phyloP scores from a whole-genome alignment of 1,284 basidiomycete species.

The Neonothopanus nambi region DNA sequence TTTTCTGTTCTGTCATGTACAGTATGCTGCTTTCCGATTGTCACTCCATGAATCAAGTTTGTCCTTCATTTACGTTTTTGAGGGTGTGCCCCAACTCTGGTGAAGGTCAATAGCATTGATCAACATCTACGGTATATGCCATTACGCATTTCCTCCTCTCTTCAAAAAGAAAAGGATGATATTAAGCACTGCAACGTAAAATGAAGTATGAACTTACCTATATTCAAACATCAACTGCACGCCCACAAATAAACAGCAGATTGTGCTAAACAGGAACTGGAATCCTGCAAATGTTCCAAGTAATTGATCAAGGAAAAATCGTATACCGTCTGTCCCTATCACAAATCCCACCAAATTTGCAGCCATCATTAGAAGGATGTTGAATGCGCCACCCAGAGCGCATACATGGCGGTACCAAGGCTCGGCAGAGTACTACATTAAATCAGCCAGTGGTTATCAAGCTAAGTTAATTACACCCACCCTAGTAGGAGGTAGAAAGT shows the following conservation, averaged over 20 bases:
- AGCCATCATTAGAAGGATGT: conserved; percentile 88
- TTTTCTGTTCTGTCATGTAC: too few species aligned
- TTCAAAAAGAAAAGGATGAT: conserved; percentile 23
- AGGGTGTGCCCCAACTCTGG: background rate
- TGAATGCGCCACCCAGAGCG: conserved; percentile 83
- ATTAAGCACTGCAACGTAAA: background rate
- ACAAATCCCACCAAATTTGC: conserved; percentile 98
- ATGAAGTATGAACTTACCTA: conserved; percentile 39
- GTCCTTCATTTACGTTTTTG: background rate
- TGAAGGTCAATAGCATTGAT: conserved; percentile 6
- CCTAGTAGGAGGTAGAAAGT: conserved; percentile 61
- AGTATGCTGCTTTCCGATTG: too few species aligned
- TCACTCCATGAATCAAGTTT: background rate
- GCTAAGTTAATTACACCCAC: conserved; percentile 42
- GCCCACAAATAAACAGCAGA: conserved; percentile 75
- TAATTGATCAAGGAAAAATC: conserved; percentile 70
- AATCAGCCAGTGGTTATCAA: conserved; percentile 4
- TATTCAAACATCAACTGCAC: conserved; percentile 97
- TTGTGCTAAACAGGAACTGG: conserved; percentile 64
- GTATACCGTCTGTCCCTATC: conserved; percentile 83
- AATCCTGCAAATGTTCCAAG: conserved; percentile 67
- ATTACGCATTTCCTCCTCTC: conserved; percentile 54
- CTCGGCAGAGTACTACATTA: conserved; percentile 58
- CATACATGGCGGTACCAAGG: conserved; percentile 89
- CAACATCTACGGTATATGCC: conserved; percentile 66